A percentile compares a stretch with the other conserved stretches of the same genome.
These are phyloP conservation scores for Parafenestella ontariensis DNA, from an alignment of 2,329 filamentous ascomycete species.

Conservation along the genomic window DNA sequence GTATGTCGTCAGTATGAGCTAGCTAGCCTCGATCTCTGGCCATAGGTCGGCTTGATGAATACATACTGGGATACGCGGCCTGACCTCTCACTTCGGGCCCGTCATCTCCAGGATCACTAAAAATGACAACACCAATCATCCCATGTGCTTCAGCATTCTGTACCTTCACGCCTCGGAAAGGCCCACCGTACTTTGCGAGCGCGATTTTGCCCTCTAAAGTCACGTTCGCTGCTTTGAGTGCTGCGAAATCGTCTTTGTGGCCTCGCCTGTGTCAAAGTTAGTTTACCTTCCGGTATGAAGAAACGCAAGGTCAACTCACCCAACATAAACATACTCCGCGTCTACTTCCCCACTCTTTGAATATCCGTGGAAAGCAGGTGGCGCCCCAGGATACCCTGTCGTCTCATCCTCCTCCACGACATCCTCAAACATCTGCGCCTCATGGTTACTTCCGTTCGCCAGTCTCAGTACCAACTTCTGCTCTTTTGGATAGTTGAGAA, in stretches of 20 bases:
- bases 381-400: conserved; percentile 43
- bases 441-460: conserved; percentile 37
- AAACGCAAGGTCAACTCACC: conserved; percentile 15
- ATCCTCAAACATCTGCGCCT: conserved; percentile 38
- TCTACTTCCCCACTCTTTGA: conserved; percentile 53
- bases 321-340: conserved; percentile 57
- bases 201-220: conserved; percentile 56
- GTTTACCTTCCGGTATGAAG: background rate
- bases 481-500: conserved; percentile 48
- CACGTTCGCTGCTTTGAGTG: conserved; percentile 50
- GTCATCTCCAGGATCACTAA: conserved; percentile 53
- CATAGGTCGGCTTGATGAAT: background rate
- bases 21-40: background rate
- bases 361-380: conserved; percentile 58
- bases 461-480: conserved; percentile 40
- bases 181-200: conserved; percentile 53
- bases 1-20: conserved; percentile 19
- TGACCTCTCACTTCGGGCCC: conserved; percentile 50
- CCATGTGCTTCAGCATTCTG: conserved; percentile 55
- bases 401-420: conserved; percentile 40
- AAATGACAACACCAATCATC: conserved; percentile 54
- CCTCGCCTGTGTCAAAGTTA: conserved; percentile 21
- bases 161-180: conserved; percentile 56
- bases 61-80: conserved; percentile 31
- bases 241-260: conserved; percentile 53